Evolutionary conservation across 2,329 filamentous ascomycete species (phyloP).

Genomic region (Gliomastix tumulicola): DNA sequence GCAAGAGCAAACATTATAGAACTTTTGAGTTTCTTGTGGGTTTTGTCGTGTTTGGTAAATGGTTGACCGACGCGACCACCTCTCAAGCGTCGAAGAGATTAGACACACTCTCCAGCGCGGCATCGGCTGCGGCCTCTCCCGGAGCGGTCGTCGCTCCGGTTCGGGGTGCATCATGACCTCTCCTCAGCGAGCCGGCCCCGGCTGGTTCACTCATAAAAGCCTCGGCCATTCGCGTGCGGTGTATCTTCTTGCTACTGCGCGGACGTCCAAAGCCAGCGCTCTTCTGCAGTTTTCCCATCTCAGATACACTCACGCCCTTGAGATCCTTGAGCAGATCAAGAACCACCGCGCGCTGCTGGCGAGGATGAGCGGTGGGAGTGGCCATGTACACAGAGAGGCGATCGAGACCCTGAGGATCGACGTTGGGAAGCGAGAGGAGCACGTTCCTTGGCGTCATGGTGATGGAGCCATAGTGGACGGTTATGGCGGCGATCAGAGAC

Average conservation of each 20-base stretch:
- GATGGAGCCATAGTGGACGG: constrained; percentile 65
- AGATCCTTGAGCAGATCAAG: constrained; percentile 80
- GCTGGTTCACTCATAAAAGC: constrained; percentile 43
- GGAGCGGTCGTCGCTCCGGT: no score
- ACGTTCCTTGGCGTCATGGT: constrained; percentile 68
- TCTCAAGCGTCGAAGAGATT: constrained; percentile 40
- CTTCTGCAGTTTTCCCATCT: constrained; percentile 77
- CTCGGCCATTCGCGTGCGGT: constrained; percentile 55
- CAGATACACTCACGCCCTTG: constrained; percentile 85
- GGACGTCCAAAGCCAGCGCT: constrained; percentile 27
- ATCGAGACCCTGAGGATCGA: constrained; percentile 62
- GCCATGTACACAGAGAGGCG: constrained; percentile 54
- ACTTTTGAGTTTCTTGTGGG: no score
- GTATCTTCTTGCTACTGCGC: constrained; percentile 31
- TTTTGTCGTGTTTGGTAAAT: no score
- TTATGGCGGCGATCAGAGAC: constrained; percentile 76
- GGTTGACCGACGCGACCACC: no score
- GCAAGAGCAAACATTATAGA: no score
- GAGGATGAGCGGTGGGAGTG: constrained; percentile 51
- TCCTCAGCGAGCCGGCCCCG: constrained; percentile 11
- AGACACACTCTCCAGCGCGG: constrained; percentile 46
- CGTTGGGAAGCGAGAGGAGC: constrained; percentile 72
- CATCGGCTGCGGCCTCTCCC: constrained; percentile 41
- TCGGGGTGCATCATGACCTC: no score
- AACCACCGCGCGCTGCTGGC: constrained; percentile 74